phyloP scores from a whole-genome alignment of 768 basidiomycete genomes.

The Trametes cubensis region DNA sequence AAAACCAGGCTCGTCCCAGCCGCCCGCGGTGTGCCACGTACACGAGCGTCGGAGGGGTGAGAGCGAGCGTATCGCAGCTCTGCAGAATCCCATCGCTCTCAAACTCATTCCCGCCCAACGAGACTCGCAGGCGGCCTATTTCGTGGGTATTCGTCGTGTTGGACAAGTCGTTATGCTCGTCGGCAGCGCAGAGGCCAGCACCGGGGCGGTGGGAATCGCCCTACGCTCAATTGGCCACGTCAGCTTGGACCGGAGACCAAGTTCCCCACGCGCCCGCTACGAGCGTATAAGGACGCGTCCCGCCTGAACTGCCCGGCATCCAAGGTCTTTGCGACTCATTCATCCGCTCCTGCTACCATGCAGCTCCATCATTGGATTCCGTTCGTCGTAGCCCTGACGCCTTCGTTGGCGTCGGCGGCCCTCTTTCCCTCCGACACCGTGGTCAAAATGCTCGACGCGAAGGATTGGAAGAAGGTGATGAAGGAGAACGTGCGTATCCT shows the following conservation, averaged over 20 bases:
- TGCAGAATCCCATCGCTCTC: constrained; percentile 11
- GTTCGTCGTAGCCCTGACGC: constrained; percentile 40
- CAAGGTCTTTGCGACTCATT: neutral
- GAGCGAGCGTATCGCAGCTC: neutral
- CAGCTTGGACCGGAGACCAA: constrained; percentile 22
- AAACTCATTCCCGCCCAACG: constrained; percentile 11
- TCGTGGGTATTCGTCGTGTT: constrained; percentile 19
- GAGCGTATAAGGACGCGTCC: constrained; percentile 26
- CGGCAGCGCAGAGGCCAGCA: constrained; percentile 23
- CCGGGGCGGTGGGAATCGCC: constrained; percentile 31
- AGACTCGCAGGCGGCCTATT: constrained; percentile 18
- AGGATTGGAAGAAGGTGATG: constrained; percentile 71
- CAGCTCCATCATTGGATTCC: constrained; percentile 29
- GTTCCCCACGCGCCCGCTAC: constrained; percentile 23
- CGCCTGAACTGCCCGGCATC: constrained; percentile 6
- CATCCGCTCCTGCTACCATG: constrained; percentile 12
- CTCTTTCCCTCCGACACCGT: constrained; percentile 43
- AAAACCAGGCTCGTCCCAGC: constrained; percentile 4
- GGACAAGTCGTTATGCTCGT: constrained; percentile 16
- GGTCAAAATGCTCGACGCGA: constrained; percentile 76
- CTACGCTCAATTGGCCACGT: constrained; percentile 30
- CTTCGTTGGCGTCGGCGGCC: constrained; percentile 55
- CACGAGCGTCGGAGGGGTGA: constrained; percentile 15
- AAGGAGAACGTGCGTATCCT: constrained; percentile 64
- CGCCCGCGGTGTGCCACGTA: constrained; percentile 9